These are phyloP conservation scores for Cystobasidium slooffiae DNA, from an alignment of 1,284 basidiomycete genomes.

Conservation along the genomic window DNA sequence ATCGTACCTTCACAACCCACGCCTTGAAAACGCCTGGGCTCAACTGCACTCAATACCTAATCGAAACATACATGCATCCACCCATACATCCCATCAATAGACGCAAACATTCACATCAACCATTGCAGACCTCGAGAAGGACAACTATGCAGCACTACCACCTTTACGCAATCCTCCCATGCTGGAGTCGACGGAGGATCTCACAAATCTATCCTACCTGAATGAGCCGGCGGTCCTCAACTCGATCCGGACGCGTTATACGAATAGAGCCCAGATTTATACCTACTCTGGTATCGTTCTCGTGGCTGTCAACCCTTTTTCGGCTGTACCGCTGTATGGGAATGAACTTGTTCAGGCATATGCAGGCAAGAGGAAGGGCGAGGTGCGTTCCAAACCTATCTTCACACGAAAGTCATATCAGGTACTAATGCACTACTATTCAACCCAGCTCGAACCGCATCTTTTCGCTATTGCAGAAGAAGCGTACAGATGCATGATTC, in stretches of 20 bases:
- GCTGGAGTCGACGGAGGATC: constrained; percentile 94
- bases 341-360: constrained; percentile 98
- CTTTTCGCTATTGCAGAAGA: constrained; percentile 99
- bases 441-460: constrained; percentile 82
- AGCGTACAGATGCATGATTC: constrained; percentile 96
- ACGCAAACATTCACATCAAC: constrained; percentile 27
- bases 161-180: constrained; percentile 95
- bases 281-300: constrained; percentile 97
- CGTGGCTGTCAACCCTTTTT: constrained; percentile 98
- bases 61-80: constrained; percentile 6
- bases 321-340: constrained; percentile 73
- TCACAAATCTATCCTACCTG: constrained; percentile 95
- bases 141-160: constrained; percentile 64
- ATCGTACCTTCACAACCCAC: too few species aligned
- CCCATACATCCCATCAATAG: not conserved
- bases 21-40: not conserved
- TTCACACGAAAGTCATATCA: not conserved
- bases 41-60: not conserved
- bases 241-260: constrained; percentile 20
- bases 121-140: constrained; percentile 65
- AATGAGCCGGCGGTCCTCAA: constrained; percentile 82
- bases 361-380: constrained; percentile 86
- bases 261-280: constrained; percentile 69
- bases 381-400: constrained; percentile 20
- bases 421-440: not conserved